Evolutionary conservation across 352 stramenopile genomes (phyloP).

Genomic region (Globisporangium spinosum): DNA sequence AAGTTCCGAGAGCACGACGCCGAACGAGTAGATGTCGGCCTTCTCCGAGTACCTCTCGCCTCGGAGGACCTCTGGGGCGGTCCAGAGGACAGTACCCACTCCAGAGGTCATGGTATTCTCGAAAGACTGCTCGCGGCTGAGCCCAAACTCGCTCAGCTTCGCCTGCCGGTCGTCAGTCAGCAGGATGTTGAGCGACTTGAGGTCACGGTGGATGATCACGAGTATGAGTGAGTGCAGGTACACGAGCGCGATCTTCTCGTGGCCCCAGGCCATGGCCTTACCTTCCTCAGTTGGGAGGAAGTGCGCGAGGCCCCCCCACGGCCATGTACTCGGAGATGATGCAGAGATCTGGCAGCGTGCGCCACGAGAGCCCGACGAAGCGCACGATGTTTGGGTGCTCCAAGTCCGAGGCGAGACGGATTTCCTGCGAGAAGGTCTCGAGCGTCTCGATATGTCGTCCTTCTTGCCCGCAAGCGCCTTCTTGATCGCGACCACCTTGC

Average conservation of each 20-base stretch:
- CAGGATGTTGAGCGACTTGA: slow-evolving; percentile 57
- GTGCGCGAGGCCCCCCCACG: not conserved
- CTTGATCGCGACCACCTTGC: not conserved
- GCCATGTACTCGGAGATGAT: not conserved
- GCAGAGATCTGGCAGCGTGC: not conserved
- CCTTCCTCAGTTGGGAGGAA: not conserved
- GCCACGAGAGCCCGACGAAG: not conserved
- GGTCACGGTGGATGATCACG: slow-evolving; percentile 50
- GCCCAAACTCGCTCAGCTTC: slow-evolving; percentile 51
- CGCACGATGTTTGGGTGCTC: not conserved
- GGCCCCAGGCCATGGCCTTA: not conserved
- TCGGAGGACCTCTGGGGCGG: slow-evolving; percentile 40
- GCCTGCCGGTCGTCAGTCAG: slow-evolving; percentile 32
- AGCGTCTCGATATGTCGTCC: not conserved
- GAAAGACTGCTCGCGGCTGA: slow-evolving; percentile 32
- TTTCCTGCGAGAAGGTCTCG: not conserved
- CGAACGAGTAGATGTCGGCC: slow-evolving; percentile 86
- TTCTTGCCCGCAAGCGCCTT: not conserved
- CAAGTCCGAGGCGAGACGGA: not conserved
- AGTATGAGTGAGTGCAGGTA: slow-evolving; percentile 53
- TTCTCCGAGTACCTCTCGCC: slow-evolving; percentile 46
- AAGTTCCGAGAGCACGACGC: slow-evolving; percentile 80
- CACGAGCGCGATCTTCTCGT: slow-evolving; percentile 21
- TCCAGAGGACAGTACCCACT: slow-evolving; percentile 45
- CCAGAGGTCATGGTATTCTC: slow-evolving; percentile 40